Evolutionary conservation across 495 filamentous ascomycete species (phyloP).

Genomic region (Talaromyces trachyspermus): DNA sequence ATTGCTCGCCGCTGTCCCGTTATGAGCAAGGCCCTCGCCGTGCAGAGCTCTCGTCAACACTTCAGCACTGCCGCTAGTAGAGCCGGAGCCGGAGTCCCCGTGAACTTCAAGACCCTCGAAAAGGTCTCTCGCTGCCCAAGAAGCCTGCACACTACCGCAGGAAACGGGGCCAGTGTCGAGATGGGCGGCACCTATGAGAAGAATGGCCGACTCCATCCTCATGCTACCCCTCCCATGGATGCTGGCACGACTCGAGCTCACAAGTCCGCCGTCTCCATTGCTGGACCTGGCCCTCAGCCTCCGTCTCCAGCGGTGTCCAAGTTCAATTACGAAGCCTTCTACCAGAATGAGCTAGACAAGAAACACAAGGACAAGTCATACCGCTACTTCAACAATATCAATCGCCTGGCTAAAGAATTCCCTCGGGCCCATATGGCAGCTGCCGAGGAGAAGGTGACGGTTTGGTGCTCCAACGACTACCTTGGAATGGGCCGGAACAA

Average conservation of each 20-base stretch:
- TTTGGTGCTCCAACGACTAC: slow-evolving; percentile 99
- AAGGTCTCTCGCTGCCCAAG: slow-evolving; percentile 45
- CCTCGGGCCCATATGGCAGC: slow-evolving; percentile 86
- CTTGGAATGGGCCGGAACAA: slow-evolving; percentile 93
- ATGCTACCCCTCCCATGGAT: slow-evolving; percentile 9
- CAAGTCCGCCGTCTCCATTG: slow-evolving; percentile 15
- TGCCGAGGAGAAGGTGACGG: slow-evolving; percentile 82
- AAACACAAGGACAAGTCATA: slow-evolving; percentile 99
- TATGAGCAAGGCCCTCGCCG: slow-evolving; percentile 94
- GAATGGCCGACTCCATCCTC: slow-evolving; percentile 43
- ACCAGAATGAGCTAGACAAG: slow-evolving; percentile 82
- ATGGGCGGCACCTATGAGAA: slow-evolving; percentile 50
- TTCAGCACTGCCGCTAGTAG: slow-evolving; percentile 36
- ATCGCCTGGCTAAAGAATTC: slow-evolving; percentile 92
- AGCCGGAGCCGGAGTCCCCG: slow-evolving; percentile 17
- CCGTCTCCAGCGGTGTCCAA: slow-evolving; percentile 41
- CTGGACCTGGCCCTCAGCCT: slow-evolving; percentile 34
- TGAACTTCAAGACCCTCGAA: slow-evolving; percentile 32
- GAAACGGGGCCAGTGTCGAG: slow-evolving; percentile 68
- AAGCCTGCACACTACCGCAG: slow-evolving; percentile 69
- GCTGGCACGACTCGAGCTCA: slow-evolving; percentile 3
- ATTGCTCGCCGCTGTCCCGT: slow-evolving; percentile 92
- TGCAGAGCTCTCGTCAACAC: slow-evolving; percentile 64
- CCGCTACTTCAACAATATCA: slow-evolving; percentile 99
- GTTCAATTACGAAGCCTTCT: slow-evolving; percentile 91